Evolutionary conservation across 2,329 filamentous ascomycete species (phyloP), one percentile per base, ranked within the genome.

Genomic region (Alternaria metachromatica): DNA sequence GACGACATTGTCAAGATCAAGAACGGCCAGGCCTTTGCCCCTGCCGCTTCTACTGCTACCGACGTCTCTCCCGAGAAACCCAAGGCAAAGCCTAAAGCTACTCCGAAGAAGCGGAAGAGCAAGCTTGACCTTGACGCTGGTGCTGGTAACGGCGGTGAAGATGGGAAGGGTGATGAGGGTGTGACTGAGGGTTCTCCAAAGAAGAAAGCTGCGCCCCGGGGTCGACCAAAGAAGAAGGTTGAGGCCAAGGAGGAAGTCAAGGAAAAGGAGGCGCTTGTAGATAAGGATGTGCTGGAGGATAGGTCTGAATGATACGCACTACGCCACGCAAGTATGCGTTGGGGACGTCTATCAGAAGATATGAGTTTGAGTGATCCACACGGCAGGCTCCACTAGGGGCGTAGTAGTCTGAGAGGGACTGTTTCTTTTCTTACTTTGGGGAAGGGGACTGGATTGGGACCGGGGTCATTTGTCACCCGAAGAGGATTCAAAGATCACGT

Each of bases 1-100:
- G 62, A 64, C 28, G 72, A 76, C 8, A 69, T 77, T 2, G 63
- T 64, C 23, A 72, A 70, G 64, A 62, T 71, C 65, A 66, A 68
- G 63, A 54, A 60, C 44, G 58, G 61, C 12, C 43, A 58, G 12
- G 50, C 64, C 21, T 26, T 72, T 1, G 58, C 26, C 4, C 3
- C 33, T 56, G 55, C 28, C 28, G 12, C 37, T 41, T 48, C 48
- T 21, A 50, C 44, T 25, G 46, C 26, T 28, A 28, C 26, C 26
- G 28, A 30, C 11, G 28, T 7, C 8, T 10, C 33, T 0, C 33
- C 33, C 4, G 37, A 41, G 37, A 41, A 41, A 18, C 37, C n/a
- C 37, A 41, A 41, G 15, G 60, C 28, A 10, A 28, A 28, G n/a
- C 55, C 30, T 30, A 68, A 68, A 44, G 28, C 49, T 2, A 60